Conservation (phyloP, 2,329 filamentous ascomycete species). For the Chaetomium sp. region DNA sequence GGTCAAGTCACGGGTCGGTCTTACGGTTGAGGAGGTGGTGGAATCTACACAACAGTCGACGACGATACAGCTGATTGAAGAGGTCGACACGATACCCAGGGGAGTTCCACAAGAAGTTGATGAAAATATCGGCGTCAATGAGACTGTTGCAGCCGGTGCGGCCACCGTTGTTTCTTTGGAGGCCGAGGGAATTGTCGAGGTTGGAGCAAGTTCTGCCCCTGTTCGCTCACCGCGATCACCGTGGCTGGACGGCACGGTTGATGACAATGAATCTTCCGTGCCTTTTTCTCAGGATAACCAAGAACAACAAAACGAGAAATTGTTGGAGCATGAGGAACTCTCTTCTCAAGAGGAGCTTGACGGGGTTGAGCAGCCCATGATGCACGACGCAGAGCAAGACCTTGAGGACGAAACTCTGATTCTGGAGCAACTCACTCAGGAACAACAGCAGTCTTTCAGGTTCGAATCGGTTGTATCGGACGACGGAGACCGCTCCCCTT, state of each 20-base stretch:
- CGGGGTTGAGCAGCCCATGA: background rate
- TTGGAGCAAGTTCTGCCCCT: background rate
- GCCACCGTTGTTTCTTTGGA: background rate
- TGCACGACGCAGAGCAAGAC: background rate
- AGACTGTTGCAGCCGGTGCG: background rate
- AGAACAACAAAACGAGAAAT: background rate
- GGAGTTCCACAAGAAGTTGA: background rate
- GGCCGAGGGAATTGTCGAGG: background rate
- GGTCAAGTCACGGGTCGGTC: background rate
- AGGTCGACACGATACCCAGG: background rate
- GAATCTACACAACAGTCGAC: background rate
- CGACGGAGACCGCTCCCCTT: background rate
- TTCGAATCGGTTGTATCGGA: background rate
- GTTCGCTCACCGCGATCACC: background rate
- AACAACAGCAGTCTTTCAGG: background rate
- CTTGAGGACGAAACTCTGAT: constrained; percentile 8
- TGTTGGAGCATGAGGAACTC: background rate
- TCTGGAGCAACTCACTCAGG: constrained; percentile 11
- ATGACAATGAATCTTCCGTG: background rate
- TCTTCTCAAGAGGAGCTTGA: background rate
- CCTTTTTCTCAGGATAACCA: background rate
- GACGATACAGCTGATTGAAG: background rate
- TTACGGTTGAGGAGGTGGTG: background rate
- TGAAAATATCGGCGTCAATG: background rate
- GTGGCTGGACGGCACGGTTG: background rate